Percentiles rank a stretch among this genome's conserved stretches.
These are phyloP conservation scores for Inosperma sp. DNA, from an alignment of 768 basidiomycete species.

Conservation along the genomic window DNA sequence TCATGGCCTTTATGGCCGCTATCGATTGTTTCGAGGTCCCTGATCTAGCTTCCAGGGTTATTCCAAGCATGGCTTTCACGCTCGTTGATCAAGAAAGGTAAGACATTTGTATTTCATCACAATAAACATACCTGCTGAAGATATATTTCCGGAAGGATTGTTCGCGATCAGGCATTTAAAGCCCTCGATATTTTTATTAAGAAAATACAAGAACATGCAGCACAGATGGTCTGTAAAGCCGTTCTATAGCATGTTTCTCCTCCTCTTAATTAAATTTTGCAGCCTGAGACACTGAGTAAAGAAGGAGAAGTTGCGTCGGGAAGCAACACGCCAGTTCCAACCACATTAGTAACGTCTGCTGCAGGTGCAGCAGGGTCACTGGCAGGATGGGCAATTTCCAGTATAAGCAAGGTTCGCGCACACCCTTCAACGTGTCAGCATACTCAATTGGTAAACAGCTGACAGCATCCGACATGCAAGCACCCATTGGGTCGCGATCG, in stretches of 20 bases:
- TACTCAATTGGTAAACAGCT: constrained; percentile 42
- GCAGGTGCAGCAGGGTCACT: constrained; percentile 88
- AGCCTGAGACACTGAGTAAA: constrained; percentile 39
- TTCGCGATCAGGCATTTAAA: constrained; percentile 95
- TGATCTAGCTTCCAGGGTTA: constrained; percentile 84
- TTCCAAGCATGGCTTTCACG: constrained; percentile 77
- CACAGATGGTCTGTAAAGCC: constrained; percentile 79
- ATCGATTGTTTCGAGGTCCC: constrained; percentile 85
- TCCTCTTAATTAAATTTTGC: background rate
- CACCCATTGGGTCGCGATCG: constrained; percentile 41
- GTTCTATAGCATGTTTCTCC: too few relatives aligned
- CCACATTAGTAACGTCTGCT: constrained; percentile 74
- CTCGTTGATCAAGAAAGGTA: constrained; percentile 94
- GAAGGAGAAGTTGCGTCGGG: constrained; percentile 25
- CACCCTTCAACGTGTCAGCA: background rate
- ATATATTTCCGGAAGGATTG: constrained; percentile 50
- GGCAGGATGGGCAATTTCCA: constrained; percentile 96
- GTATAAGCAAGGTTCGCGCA: constrained; percentile 63
- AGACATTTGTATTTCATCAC: constrained; percentile 18
- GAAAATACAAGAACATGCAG: constrained; percentile 72
- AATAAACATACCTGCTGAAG: background rate
- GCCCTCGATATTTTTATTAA: constrained; percentile 85
- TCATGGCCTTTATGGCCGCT: constrained; percentile 96
- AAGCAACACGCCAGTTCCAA: constrained; percentile 33
- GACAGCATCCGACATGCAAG: constrained; percentile 67